Conservation (phyloP, 345 rosid species). For the Hibiscus trionum region DNA sequence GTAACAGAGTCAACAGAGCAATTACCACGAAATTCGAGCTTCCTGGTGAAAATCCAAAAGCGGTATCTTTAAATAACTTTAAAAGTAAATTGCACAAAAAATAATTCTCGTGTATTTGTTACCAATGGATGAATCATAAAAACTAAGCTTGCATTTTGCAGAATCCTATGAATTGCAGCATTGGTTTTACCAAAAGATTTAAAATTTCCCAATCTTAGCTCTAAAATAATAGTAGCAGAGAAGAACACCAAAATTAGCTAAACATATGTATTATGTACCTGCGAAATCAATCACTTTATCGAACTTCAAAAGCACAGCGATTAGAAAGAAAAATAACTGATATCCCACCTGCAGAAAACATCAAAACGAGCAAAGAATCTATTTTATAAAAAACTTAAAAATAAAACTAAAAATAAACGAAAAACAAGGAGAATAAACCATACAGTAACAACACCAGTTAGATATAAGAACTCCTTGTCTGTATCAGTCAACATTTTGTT, state of each 20-base stretch:
- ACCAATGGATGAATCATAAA: conserved; percentile 4
- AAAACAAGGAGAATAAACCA: neutral
- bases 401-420: neutral
- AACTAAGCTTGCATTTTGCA: neutral
- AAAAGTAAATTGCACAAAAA: neutral
- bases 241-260: neutral
- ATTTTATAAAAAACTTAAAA: neutral
- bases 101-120: neutral
- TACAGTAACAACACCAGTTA: conserved; percentile 61
- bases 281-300: conserved; percentile 95
- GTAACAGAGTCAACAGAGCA: conserved; percentile 62
- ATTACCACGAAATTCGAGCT: conserved; percentile 82
- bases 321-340: conserved; percentile 61
- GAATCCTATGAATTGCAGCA: neutral
- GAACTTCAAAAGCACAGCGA: conserved; percentile 72
- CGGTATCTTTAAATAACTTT: neutral
- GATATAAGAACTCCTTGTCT: conserved; percentile 72
- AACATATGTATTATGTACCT: conserved; percentile 30
- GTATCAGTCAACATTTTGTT: conserved; percentile 49
- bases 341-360: conserved; percentile 49
- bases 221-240: neutral
- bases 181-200: neutral
- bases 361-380: neutral
- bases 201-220: neutral
- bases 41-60: conserved; percentile 34